These are phyloP conservation scores for Pyrenopolyporus hunteri DNA, from an alignment of 495 filamentous ascomycete genomes.

Conservation along the genomic window DNA sequence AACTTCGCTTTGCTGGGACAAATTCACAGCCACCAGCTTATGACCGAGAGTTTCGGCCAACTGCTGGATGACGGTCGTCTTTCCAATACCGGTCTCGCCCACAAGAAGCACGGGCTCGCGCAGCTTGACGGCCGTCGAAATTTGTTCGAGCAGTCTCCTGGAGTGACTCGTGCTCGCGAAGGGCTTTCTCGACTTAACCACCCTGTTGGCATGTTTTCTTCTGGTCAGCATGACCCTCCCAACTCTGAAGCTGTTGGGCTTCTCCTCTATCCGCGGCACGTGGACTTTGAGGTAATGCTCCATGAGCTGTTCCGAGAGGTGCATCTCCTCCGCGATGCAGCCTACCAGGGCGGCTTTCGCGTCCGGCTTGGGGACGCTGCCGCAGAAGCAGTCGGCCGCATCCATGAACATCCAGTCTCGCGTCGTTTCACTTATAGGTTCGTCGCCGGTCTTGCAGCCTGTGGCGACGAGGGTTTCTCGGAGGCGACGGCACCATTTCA, in stretches of 20 bases:
- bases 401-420: conserved; percentile 90
- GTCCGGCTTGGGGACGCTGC: conserved; percentile 70
- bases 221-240: conserved; percentile 69
- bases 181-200: conserved; percentile 58
- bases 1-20: conserved; percentile 97
- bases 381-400: conserved; percentile 85
- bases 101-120: conserved; percentile 90
- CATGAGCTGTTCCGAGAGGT: conserved; percentile 78
- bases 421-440: conserved; percentile 72
- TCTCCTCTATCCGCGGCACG: conserved; percentile 67
- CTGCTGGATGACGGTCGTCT: conserved; percentile 94
- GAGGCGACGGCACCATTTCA: conserved; percentile 87
- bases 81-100: conserved; percentile 97
- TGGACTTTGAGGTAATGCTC: conserved; percentile 71
- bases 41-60: conserved; percentile 80
- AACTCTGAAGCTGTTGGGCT: conserved; percentile 62
- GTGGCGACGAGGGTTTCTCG: conserved; percentile 62
- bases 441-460: conserved; percentile 71
- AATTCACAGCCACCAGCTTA: conserved; percentile 86
- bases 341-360: conserved; percentile 65
- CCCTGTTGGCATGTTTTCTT: conserved; percentile 45
- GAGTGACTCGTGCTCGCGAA: conserved; percentile 80
- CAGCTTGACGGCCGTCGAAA: conserved; percentile 79
- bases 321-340: conserved; percentile 80
- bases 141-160: conserved; percentile 77